Percentiles rank a stretch among this genome's conserved stretches.
Conservation (phyloP, 345 rosid genomes). For the Rhodamnia rubescens region DNA sequence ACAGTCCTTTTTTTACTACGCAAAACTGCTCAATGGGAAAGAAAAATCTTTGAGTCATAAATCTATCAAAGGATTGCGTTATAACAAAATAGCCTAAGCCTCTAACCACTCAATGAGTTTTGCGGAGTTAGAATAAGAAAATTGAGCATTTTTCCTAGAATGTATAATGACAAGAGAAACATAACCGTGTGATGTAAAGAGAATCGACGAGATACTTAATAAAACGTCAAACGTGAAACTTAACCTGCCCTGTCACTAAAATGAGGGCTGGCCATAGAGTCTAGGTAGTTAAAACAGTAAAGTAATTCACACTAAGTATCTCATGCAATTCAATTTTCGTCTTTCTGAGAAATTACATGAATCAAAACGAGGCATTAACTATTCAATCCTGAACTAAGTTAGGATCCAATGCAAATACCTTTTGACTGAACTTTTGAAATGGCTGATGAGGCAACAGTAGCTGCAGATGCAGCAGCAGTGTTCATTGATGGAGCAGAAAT, state of each 20-base stretch:
- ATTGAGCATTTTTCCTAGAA: background rate
- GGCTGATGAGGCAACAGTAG: slow-evolving; percentile 20
- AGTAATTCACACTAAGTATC: background rate
- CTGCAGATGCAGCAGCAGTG: slow-evolving; percentile 15
- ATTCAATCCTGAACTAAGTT: background rate
- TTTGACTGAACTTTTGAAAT: slow-evolving; percentile 51
- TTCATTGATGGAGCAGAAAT: slow-evolving; percentile 9
- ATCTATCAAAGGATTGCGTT: background rate
- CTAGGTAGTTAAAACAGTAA: background rate
- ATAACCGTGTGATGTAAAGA: background rate
- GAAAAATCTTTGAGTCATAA: background rate
- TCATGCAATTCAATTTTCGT: background rate
- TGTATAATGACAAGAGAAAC: background rate
- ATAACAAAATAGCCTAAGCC: background rate
- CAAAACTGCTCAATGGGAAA: slow-evolving; percentile 21
- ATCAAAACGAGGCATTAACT: background rate
- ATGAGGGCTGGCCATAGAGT: background rate
- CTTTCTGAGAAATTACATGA: background rate
- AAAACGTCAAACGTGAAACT: background rate
- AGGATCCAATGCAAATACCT: slow-evolving; percentile 30
- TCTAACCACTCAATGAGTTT: background rate
- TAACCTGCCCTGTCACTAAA: background rate
- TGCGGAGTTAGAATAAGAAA: background rate
- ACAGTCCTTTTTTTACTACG: slow-evolving; percentile 72
- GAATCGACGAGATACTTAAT: background rate